These are phyloP conservation scores for Paramecium biaurelia DNA, from an alignment of 73 alveolate species.

Conservation along the genomic window DNA sequence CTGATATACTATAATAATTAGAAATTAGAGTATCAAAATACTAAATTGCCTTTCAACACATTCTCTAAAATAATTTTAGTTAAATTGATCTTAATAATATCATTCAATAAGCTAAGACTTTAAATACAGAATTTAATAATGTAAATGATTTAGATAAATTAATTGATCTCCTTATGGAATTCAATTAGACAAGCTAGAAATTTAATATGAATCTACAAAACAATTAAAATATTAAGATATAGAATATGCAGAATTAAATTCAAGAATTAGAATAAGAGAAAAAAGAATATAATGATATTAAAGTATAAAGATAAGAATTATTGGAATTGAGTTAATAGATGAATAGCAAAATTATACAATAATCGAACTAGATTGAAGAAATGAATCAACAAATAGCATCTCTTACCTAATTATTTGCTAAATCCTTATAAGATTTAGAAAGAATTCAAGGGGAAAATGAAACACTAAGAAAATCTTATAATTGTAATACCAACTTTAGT, in stretches of 20 bases:
- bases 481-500: not conserved
- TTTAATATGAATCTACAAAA: not conserved
- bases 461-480: conserved; percentile 18
- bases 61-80: not conserved
- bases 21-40: not conserved
- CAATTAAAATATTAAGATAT: not conserved
- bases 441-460: conserved; percentile 2
- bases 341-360: not conserved
- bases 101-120: not conserved
- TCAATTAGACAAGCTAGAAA: not conserved
- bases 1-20: not conserved
- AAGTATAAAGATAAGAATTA: not conserved
- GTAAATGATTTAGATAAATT: not conserved
- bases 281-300: not conserved
- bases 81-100: not conserved
- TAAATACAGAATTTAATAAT: not conserved
- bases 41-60: not conserved
- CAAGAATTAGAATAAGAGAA: not conserved
- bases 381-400: not conserved
- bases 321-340: conserved; percentile 16
- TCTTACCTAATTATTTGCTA: conserved; percentile 32
- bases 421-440: conserved; percentile 17
- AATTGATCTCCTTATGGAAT: not conserved
- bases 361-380: conserved; percentile 1
- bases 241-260: not conserved